These are phyloP conservation scores for Rhodotorula glutinis DNA, from an alignment of 1,284 basidiomycete species.

Conservation along the genomic window DNA sequence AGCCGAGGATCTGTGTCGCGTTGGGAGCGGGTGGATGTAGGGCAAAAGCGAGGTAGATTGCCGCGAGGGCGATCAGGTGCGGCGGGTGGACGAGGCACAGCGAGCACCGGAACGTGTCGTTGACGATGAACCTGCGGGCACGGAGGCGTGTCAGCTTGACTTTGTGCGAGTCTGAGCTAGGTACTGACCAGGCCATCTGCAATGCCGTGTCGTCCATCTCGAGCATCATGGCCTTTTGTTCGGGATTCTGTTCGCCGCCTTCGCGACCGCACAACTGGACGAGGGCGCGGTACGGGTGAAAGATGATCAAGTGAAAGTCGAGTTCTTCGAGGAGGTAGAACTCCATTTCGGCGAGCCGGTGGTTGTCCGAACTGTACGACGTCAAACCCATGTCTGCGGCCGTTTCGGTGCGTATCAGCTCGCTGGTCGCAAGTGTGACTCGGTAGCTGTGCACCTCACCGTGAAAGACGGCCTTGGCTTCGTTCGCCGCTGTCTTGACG, in stretches of 20 bases:
- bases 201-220: conserved; percentile 65
- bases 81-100: conserved; percentile 88
- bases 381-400: conserved; percentile 57
- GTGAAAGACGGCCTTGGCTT: conserved; percentile 72
- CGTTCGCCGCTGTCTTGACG: conserved; percentile 85
- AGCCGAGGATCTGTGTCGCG: conserved; percentile 3
- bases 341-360: conserved; percentile 93
- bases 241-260: conserved; percentile 30
- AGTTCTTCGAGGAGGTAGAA: conserved; percentile 96
- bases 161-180: too few species aligned
- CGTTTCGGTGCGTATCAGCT: too few species aligned
- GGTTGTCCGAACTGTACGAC: conserved; percentile 73
- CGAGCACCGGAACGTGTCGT: conserved; percentile 90
- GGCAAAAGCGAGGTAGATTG: conserved; percentile 79
- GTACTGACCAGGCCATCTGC: conserved; percentile 64
- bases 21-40: conserved; percentile 46
- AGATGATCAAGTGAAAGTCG: conserved; percentile 88
- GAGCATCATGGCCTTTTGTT: conserved; percentile 50
- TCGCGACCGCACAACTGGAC: conserved; percentile 65
- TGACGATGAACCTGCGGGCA: conserved; percentile 80
- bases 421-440: too few species aligned
- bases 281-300: conserved; percentile 89
- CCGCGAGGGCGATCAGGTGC: conserved; percentile 85
- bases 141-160: too few species aligned
- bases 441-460: too few species aligned